Conservation (phyloP, 2,329 filamentous ascomycete genomes). For the Bipolaris cookei region DNA sequence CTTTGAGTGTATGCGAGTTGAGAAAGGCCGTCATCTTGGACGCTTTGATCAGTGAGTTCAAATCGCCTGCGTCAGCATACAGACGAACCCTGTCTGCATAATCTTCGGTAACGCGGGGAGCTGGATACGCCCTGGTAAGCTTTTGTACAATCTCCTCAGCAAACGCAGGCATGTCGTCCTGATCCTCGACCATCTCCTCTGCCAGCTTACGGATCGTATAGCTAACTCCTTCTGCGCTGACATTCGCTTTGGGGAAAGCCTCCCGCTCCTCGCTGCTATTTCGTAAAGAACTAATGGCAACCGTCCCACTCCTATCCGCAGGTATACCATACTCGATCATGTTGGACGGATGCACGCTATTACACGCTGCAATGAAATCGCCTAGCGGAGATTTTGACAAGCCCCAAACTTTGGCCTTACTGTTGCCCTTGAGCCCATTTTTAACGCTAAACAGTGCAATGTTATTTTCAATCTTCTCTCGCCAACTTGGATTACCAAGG, state of each 20-base stretch:
- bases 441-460: constrained; percentile 56
- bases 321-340: constrained; percentile 63
- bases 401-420: constrained; percentile 61
- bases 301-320: constrained; percentile 52
- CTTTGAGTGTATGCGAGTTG: constrained; percentile 32
- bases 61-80: not conserved
- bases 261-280: constrained; percentile 25
- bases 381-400: constrained; percentile 56
- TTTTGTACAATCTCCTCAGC: constrained; percentile 31
- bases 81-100: not conserved
- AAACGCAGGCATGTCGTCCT: constrained; percentile 29
- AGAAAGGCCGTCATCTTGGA: constrained; percentile 38
- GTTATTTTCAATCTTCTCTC: constrained; percentile 47
- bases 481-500: constrained; percentile 46
- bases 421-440: constrained; percentile 58
- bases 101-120: not conserved
- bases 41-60: constrained; percentile 15
- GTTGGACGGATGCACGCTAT: constrained; percentile 62
- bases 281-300: constrained; percentile 41
- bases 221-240: constrained; percentile 42
- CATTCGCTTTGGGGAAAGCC: constrained; percentile 25
- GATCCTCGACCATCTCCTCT: constrained; percentile 38
- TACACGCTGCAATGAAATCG: constrained; percentile 57
- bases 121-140: constrained; percentile 25
- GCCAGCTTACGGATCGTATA: constrained; percentile 46